These are phyloP conservation scores for Pseudocercospora pini-densiflorae DNA, from an alignment of 2,329 filamentous ascomycete genomes.

Conservation along the genomic window DNA sequence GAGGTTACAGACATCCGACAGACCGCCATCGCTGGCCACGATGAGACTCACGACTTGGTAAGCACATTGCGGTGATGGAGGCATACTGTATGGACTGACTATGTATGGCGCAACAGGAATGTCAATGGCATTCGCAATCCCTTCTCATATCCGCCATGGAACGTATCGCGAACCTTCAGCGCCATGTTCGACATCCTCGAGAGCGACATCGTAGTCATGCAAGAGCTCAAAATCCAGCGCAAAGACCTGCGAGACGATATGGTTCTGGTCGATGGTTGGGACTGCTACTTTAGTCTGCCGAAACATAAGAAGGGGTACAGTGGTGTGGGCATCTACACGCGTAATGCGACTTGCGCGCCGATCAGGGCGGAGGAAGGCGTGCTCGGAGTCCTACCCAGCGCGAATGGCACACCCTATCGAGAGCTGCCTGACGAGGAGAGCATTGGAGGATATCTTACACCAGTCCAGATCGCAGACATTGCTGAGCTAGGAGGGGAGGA, in stretches of 20 bases:
- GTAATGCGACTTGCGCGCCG: conserved; percentile 82
- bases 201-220: conserved; percentile 91
- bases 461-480: conserved; percentile 64
- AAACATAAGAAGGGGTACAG: conserved; percentile 97
- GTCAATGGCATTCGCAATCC: conserved; percentile 60
- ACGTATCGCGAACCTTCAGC: conserved; percentile 50
- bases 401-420: conserved; percentile 71
- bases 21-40: conserved; percentile 24
- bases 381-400: conserved; percentile 76
- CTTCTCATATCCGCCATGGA: conserved; percentile 60
- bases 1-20: background rate
- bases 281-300: conserved; percentile 92
- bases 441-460: conserved; percentile 86
- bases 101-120: conserved; percentile 47
- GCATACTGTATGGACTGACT: conserved; percentile 9
- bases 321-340: conserved; percentile 92
- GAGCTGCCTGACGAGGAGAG: conserved; percentile 73
- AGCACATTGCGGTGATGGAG: background rate
- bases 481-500: conserved; percentile 61
- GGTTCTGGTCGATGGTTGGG: conserved; percentile 93
- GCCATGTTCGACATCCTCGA: conserved; percentile 94
- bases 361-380: conserved; percentile 95
- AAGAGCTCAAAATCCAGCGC: conserved; percentile 94
- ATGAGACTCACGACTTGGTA: conserved; percentile 47
- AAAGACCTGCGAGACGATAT: conserved; percentile 94